Evolutionary conservation across 2,329 filamentous ascomycete species (phyloP).

Genomic region (Penicillium sp.): DNA sequence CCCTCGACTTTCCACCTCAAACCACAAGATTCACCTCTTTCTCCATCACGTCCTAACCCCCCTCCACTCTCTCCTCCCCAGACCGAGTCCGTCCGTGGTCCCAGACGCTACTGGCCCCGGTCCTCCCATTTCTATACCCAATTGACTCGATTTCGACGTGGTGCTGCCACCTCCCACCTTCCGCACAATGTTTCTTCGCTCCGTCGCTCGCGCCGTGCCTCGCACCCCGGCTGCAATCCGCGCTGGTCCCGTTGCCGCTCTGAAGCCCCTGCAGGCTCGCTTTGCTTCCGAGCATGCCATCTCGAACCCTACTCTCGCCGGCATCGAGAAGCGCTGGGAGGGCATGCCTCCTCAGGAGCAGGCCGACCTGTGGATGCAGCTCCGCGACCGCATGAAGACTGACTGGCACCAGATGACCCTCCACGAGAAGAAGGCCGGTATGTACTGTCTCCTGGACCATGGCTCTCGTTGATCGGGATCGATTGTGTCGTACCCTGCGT

Average conservation of each 20-base stretch:
- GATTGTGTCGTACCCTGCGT: slow-evolving; percentile 10
- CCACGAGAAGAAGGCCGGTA: slow-evolving; percentile 99
- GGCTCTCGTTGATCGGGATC: not conserved
- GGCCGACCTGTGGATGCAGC: slow-evolving; percentile 97
- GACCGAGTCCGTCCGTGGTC: slow-evolving; percentile 25
- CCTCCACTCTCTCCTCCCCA: slow-evolving; percentile 29
- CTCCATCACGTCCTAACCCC: slow-evolving; percentile 29
- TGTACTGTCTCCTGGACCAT: slow-evolving; percentile 42
- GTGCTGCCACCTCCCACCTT: slow-evolving; percentile 26
- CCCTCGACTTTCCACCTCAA: slow-evolving; percentile 40
- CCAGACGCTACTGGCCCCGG: slow-evolving; percentile 18
- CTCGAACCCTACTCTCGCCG: slow-evolving; percentile 93
- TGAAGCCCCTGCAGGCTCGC: slow-evolving; percentile 49
- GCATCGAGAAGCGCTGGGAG: slow-evolving; percentile 99
- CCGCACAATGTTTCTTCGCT: slow-evolving; percentile 46
- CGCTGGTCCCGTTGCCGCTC: slow-evolving; percentile 37
- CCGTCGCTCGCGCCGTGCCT: slow-evolving; percentile 44
- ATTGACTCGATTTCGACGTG: slow-evolving; percentile 30
- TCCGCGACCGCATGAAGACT: slow-evolving; percentile 97
- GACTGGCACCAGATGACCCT: slow-evolving; percentile 93
- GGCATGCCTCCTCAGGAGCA: slow-evolving; percentile 96
- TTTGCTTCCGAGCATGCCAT: slow-evolving; percentile 77
- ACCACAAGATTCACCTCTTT: slow-evolving; percentile 36
- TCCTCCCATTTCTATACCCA: slow-evolving; percentile 15
- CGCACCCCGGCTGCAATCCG: slow-evolving; percentile 41